Evolutionary conservation across 1,284 basidiomycete genomes (phyloP), one percentile per base, ranked within the genome.

Genomic region (Cryptococcus hybrid): DNA sequence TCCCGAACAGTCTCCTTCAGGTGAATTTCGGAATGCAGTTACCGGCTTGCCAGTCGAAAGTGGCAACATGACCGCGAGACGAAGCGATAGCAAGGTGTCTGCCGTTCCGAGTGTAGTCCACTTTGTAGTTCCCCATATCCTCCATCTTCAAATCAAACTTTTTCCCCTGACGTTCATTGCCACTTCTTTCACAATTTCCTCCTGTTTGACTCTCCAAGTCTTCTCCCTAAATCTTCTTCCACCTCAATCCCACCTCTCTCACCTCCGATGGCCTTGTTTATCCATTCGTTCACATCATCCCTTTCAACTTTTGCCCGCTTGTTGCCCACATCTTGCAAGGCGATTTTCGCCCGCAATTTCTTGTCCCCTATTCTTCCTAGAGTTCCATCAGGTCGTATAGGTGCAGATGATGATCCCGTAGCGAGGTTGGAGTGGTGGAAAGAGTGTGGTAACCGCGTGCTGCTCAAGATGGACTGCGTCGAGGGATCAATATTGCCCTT

Each of bases 1-100:
- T 97, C 94, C 63, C 92, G 68, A 67, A 83, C 89, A 83, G 90
- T 92, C 78, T 98, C 95, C 58, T 62, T 66, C 5, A 98, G 81
- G 65, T 96, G 92, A 38, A 97, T 82, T 73, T 99, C 95, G 3
- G 89, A 84, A 69, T 92, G 88, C 39, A 98, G 79, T 45, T 86
- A 0, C 92, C 92, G 0, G 89, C 86, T 75, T 92, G 88, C 91
- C 92, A 95, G 75, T 98, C 93, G 69, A 97, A 95, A 0, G 92
- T 91, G 1, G 92, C 90, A n/a, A 94, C 84, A 78, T 97, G 92
- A 0, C 95, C 94, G 56, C 83, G 84, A 15, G 83, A 82, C 3
- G 92, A 92, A 1, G 85, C 89, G 62, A 96, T 85, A 0, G 90
- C 92, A 52, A 95, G 75, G 76, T 93, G 88, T 71, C 92, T 90